Evolutionary conservation across 179 eudicot species (phyloP), one percentile per base, ranked within the genome.

Genomic region (Spergularia azorica): DNA sequence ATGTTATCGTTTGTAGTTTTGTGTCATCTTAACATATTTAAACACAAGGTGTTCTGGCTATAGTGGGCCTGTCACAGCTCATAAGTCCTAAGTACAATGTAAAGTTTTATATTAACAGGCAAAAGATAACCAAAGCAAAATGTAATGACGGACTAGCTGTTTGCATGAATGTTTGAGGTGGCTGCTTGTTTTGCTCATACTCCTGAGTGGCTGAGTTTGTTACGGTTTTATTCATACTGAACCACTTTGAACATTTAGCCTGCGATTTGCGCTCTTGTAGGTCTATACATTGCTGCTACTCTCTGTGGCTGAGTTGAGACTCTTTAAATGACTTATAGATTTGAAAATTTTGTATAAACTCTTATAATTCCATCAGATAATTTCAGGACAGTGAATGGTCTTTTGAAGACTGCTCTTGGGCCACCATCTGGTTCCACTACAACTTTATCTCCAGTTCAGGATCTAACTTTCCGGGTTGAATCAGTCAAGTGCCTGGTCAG

Each of bases 321-420:
- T 51, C 39, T 59, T 65, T 39, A 41, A 26, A 39, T 63, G 17
- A 55, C 54, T 54, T 74, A 36, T 59, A 74, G 72, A 81, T 79
- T 73, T 79, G 77, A 54, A 84, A 77, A 87, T 59, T 85, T 73
- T 86, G 75, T 88, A 86, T 81, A 85, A 87, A 79, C 91, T 83
- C 84, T 83, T 82, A 89, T 95, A 93, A 93, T 95, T 90, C 90
- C 85, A 77, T 90, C 89, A 93, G 97, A 89, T 90, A 82, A 80
- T 91, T 88, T 95, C 98, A 95, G 99, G 97, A 93, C 93, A 86
- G 94, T 95, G 76, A 95, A 93, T 88, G 99, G 98, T 83, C 99
- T 95, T 75, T 83, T 89, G 79, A 93, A 91, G 87, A 95, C 99
- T 84, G 98, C 99, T 78, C 84, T 93, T 76, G 99, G 99, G 76